Evolutionary conservation across 495 filamentous ascomycete genomes (phyloP).

Genomic region (Penicillium cosmopolitanum): DNA sequence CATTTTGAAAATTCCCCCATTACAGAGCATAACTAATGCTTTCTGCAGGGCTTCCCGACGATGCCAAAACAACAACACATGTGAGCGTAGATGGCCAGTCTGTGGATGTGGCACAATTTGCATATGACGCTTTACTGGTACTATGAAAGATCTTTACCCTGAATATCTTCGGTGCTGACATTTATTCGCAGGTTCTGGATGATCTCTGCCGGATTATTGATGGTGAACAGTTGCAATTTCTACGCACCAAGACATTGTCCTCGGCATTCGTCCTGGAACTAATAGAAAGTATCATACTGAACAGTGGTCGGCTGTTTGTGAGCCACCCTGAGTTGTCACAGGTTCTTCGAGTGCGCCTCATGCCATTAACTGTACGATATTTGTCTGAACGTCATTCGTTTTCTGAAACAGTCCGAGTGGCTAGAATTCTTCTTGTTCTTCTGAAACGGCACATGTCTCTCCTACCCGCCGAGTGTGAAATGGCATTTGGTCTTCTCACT

Average conservation of each 20-base stretch:
- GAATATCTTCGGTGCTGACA: constrained; percentile 23
- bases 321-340: constrained; percentile 79
- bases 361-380: constrained; percentile 79
- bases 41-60: constrained; percentile 60
- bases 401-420: constrained; percentile 77
- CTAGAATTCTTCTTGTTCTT: constrained; percentile 79
- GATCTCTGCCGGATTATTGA: constrained; percentile 90
- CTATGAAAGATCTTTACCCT: constrained; percentile 7
- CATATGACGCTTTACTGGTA: constrained; percentile 83
- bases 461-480: constrained; percentile 78
- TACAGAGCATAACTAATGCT: constrained; percentile 32
- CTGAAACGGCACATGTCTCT: constrained; percentile 75
- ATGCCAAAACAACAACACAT: constrained; percentile 35
- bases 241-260: constrained; percentile 73
- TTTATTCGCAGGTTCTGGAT: constrained; percentile 65
- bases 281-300: constrained; percentile 84
- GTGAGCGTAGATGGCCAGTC: constrained; percentile 58
- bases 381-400: constrained; percentile 81
- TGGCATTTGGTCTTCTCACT: constrained; percentile 81
- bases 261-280: constrained; percentile 86
- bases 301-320: constrained; percentile 79
- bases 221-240: constrained; percentile 76
- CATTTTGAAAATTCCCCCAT: background rate
- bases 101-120: constrained; percentile 70
- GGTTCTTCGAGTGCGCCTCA: constrained; percentile 74